Evolutionary conservation across 768 basidiomycete species (phyloP), one percentile per base, ranked within the genome.

Genomic region (Cyclocybe cylindracea): DNA sequence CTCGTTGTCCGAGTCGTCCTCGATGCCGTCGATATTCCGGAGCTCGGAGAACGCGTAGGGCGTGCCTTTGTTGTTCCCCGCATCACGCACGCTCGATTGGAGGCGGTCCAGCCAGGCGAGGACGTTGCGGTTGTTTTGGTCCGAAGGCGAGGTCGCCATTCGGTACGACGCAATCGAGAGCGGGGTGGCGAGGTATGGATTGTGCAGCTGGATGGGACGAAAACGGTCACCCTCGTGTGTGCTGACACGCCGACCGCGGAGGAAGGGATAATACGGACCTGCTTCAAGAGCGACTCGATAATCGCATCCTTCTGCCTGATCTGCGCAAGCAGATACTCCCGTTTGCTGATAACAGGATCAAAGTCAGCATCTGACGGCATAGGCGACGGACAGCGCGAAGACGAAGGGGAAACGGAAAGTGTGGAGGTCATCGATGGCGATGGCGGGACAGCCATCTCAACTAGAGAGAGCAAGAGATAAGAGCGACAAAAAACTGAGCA

Each of bases 271-370:
- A 66, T 76, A 10, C 24, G 24, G 33, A 85, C 89, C 75, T 92
- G 89, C 65, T 91, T 91, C 57, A 94, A 78, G 10, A 93, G 80
- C 10, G 85, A 87, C 56, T 91, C 88, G 58, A 94, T 93, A 59
- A 93, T 87, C 14, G 83, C 76, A 71, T 94, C 91, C 72, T 94
- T 94, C 71, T 94, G 91, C 48, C 86, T 80, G 56, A 94, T 86
- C 65, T 93, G 89, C 4, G 89, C 88, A 19, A 93, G 80, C 13
- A 94, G 76, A 63, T 91, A 91, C 62, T 93, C 91, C 51, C 90
- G 83, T 73, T 92, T 92, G 64, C 91, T 94, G 60, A 61, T 61
- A 46, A 47, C 50, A 32, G 67, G 71, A 14, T 56, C 62, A 59
- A 66, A 66, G 60, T 70, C 60, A 57, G 65, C 50, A 24, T 24